Conservation (phyloP, 2,329 filamentous ascomycete species). For the Phoma sp. region DNA sequence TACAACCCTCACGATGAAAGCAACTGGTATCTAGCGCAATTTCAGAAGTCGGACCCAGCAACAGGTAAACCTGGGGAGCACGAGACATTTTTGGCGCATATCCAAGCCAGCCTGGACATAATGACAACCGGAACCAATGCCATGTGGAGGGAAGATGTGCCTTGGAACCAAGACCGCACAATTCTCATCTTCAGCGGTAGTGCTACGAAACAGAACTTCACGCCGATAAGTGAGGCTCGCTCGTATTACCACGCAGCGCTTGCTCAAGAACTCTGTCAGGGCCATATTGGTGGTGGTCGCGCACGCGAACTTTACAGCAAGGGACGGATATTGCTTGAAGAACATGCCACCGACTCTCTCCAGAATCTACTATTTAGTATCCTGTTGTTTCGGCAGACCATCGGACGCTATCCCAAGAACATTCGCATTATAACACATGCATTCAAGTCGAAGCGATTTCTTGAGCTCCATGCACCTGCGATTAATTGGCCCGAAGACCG, state of each 20-base stretch:
- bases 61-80: conserved; percentile 69
- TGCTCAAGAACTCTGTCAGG: conserved; percentile 31
- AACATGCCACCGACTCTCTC: conserved; percentile 81
- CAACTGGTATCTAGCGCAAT: conserved; percentile 74
- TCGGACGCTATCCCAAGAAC: conserved; percentile 50
- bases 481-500: conserved; percentile 53
- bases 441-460: conserved; percentile 56
- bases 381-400: conserved; percentile 57
- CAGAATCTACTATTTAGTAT: conserved; percentile 84
- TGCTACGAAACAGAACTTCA: conserved; percentile 41
- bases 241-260: conserved; percentile 48
- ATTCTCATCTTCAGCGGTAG: conserved; percentile 78
- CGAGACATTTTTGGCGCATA: conserved; percentile 78
- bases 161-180: conserved; percentile 27
- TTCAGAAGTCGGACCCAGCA: conserved; percentile 62
- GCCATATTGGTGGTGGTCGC: conserved; percentile 33
- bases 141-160: conserved; percentile 37
- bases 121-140: conserved; percentile 56
- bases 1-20: conserved; percentile 44
- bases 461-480: conserved; percentile 50
- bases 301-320: conserved; percentile 42
- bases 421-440: conserved; percentile 57
- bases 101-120: conserved; percentile 67
- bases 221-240: conserved; percentile 44
- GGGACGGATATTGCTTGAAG: conserved; percentile 66